These are phyloP conservation scores for Vanilla planifolia DNA, from an alignment of 106 monocot species.

Conservation along the genomic window DNA sequence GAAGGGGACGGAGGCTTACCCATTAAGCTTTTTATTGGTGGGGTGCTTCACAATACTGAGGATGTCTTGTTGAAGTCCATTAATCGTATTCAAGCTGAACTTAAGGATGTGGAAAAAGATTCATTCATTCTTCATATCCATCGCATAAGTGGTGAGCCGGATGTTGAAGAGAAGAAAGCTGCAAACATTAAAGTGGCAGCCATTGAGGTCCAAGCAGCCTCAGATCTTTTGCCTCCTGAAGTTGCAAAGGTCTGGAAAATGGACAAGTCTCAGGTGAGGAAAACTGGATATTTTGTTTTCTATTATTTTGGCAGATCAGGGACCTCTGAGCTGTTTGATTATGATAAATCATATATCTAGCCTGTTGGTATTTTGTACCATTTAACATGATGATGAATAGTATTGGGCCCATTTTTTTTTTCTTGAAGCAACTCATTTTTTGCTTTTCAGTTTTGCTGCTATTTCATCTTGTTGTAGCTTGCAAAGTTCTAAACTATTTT, in stretches of 20 bases:
- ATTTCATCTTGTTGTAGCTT: no score
- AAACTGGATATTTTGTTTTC: neutral
- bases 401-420: no score
- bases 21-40: conserved; percentile 69
- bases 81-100: conserved; percentile 57
- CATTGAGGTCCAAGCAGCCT: conserved; percentile 62
- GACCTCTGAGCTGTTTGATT: no score
- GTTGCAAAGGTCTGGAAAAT: conserved; percentile 60
- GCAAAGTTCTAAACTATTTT: no score
- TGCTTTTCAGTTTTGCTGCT: no score
- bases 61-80: conserved; percentile 52
- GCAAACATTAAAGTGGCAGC: conserved; percentile 57
- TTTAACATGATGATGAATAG: no score
- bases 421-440: no score
- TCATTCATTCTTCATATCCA: conserved; percentile 58
- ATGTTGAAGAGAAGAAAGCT: conserved; percentile 37
- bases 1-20: conserved; percentile 25
- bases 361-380: no score
- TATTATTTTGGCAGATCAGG: no score
- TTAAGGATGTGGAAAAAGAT: conserved; percentile 47
- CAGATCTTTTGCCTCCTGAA: conserved; percentile 85
- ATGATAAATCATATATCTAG: no score
- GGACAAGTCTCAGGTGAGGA: conserved; percentile 29
- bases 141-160: conserved; percentile 30
- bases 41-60: conserved; percentile 80